Percentiles rank a stretch among this genome's conserved stretches.
These are phyloP conservation scores for Pouteria campechiana DNA, from an alignment of 179 eudicot genomes.

Conservation along the genomic window DNA sequence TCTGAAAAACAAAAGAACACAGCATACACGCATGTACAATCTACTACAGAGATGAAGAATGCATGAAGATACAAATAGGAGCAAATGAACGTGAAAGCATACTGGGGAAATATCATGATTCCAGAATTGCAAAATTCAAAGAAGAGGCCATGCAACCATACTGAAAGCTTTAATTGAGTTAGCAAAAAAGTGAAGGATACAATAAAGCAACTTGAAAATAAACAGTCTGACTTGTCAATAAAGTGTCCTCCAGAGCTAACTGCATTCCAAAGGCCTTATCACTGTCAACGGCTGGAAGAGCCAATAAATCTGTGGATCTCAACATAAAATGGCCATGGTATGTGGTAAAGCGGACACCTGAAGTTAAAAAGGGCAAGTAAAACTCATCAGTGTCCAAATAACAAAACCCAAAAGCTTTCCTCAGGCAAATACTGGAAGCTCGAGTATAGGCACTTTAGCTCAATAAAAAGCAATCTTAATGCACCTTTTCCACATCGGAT, in stretches of 20 bases:
- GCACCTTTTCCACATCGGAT: constrained; percentile 96
- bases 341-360: constrained; percentile 84
- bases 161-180: too few relatives aligned
- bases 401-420: not conserved
- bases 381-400: constrained; percentile 1
- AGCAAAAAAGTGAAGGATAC: constrained; percentile 76
- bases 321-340: constrained; percentile 98
- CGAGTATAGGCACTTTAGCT: not conserved
- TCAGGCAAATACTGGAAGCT: not conserved
- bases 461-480: not conserved
- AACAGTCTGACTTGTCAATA: constrained; percentile 59
- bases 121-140: too few relatives aligned
- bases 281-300: constrained; percentile 98
- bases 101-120: too few relatives aligned
- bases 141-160: too few relatives aligned
- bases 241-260: constrained; percentile 80
- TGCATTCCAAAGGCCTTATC: constrained; percentile 96
- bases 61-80: too few relatives aligned
- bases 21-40: too few relatives aligned
- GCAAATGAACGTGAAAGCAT: too few relatives aligned
- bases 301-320: constrained; percentile 88
- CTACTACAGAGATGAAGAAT: too few relatives aligned
- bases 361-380: constrained; percentile 1
- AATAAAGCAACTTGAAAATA: constrained; percentile 93
- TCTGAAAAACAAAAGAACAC: too few relatives aligned